phyloP scores from a whole-genome alignment of 2,329 filamentous ascomycete species.

The Aspergillus amoenus region DNA sequence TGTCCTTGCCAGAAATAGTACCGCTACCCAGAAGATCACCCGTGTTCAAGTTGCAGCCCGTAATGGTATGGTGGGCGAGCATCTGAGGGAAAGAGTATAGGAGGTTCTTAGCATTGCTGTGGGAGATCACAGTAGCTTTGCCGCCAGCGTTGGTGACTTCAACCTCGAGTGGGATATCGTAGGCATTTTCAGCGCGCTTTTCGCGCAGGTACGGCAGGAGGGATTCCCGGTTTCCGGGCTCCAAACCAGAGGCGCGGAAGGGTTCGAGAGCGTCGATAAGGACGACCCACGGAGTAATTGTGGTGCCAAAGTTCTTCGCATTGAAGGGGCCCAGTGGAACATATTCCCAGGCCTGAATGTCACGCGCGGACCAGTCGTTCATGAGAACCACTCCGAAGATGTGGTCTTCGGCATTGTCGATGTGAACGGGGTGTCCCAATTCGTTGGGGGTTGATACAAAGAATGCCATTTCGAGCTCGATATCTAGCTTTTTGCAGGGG shows the following conservation, averaged over 20 bases:
- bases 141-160: slow-evolving; percentile 51
- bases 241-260: slow-evolving; percentile 57
- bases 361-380: slow-evolving; percentile 85
- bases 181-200: slow-evolving; percentile 56
- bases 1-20: slow-evolving; percentile 68
- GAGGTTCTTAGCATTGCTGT: slow-evolving; percentile 64
- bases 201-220: slow-evolving; percentile 66
- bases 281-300: slow-evolving; percentile 77
- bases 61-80: slow-evolving; percentile 75
- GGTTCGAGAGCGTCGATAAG: slow-evolving; percentile 72
- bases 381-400: slow-evolving; percentile 79
- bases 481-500: slow-evolving; percentile 67
- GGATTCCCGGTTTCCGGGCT: slow-evolving; percentile 51
- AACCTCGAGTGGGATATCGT: slow-evolving; percentile 69
- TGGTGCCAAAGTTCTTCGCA: slow-evolving; percentile 78
- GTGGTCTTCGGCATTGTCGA: slow-evolving; percentile 65
- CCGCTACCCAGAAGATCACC: slow-evolving; percentile 77
- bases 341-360: slow-evolving; percentile 84
- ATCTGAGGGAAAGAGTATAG: slow-evolving; percentile 84
- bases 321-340: slow-evolving; percentile 80
- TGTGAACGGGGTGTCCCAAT: slow-evolving; percentile 63
- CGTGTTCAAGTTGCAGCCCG: slow-evolving; percentile 70
- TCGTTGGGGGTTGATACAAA: slow-evolving; percentile 67
- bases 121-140: slow-evolving; percentile 58
- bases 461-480: slow-evolving; percentile 77